Evolutionary conservation across 805 yeast genomes (phyloP), one percentile per base, ranked within the genome.

Genomic region (Kregervanrija delftensis): DNA sequence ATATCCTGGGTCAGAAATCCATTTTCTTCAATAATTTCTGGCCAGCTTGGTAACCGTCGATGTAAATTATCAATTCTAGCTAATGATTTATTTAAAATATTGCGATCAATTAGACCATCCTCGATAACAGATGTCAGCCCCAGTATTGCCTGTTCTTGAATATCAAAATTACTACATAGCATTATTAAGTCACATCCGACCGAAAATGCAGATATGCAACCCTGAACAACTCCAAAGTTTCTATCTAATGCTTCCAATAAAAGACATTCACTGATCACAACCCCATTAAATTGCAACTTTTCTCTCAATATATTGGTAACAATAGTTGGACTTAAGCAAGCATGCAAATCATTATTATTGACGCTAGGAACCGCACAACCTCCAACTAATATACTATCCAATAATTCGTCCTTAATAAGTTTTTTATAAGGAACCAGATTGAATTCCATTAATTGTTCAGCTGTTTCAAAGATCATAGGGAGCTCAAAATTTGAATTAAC

Each of bases 281-380:
- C 71, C 2, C 83, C 83, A 9, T 75, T 66, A 53, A 74, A 78
- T 2, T 71, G 68, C 49, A 77, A 52, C 28, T 77, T 76, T 34
- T 66, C 63, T 31, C 84, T 58, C 33, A 78, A 59, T 17, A 78
- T 56, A 42, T 72, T 75, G 33, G 71, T 68, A 11, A 78, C 61
- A 6, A 78, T 63, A 2, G 70, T 58, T 6, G 81, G 81, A 33
- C 77, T 72, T 46, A 79, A 62, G 49, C 83, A 78, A 8, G 84
- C 83, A 55, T 78, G 83, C 34, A 76, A 69, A 51, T 79, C 84
- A 50, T 76, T 77, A 11, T 79, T 79, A 15, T 77, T 67, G 12
- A 78, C 69, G 33, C 74, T 71, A 1, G 84, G 84, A n/a, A 78
- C 76, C 2, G 81, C 83, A 49, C 82, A 77, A n/a, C 83, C 83